Conservation (phyloP, 108 stramenopile species). For the Skeletonema menzelii region DNA sequence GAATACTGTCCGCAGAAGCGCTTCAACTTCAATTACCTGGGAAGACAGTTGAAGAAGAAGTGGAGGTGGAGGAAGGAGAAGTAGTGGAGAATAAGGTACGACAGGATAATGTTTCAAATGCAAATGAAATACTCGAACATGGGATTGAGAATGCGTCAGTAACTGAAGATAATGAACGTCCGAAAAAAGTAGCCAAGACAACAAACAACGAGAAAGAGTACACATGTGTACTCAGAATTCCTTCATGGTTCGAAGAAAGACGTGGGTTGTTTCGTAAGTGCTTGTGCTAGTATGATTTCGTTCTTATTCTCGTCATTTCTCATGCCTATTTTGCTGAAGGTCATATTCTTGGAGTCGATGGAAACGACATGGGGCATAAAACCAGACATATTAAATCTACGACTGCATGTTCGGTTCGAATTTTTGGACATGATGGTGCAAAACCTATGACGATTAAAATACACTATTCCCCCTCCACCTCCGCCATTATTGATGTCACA, state of each 20-base stretch:
- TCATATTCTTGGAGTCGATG: neutral
- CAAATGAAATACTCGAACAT: too few relatives aligned
- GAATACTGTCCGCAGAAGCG: too few relatives aligned
- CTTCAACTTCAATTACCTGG: too few relatives aligned
- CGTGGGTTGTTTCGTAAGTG: neutral
- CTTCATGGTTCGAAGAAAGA: neutral
- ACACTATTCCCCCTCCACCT: too few relatives aligned
- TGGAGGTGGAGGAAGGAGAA: too few relatives aligned
- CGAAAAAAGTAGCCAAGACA: neutral
- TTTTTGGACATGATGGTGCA: neutral
- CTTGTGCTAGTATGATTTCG: too few relatives aligned
- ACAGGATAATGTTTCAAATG: too few relatives aligned
- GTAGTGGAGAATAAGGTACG: too few relatives aligned
- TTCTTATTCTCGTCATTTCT: neutral
- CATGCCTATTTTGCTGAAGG: neutral
- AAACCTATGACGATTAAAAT: neutral
- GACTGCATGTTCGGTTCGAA: neutral
- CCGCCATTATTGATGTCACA: too few relatives aligned
- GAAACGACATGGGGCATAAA: neutral
- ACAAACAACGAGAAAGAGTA: neutral
- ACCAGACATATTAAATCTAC: neutral
- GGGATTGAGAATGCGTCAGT: neutral
- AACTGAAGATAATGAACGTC: neutral
- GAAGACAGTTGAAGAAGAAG: too few relatives aligned
- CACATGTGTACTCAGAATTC: neutral